These are phyloP conservation scores for Skeletonema menzelii DNA, from an alignment of 108 stramenopile species.

Conservation along the genomic window DNA sequence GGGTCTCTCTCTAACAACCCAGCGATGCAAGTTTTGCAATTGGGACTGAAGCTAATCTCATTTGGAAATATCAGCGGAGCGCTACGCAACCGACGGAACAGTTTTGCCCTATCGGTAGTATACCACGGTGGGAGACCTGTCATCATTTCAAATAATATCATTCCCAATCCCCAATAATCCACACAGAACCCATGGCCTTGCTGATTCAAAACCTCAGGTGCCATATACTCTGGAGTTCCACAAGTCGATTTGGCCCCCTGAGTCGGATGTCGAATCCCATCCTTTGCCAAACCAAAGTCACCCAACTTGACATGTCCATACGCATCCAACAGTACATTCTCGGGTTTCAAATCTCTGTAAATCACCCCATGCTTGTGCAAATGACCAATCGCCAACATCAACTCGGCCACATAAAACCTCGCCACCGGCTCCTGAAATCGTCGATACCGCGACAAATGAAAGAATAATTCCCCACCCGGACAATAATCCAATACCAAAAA, in stretches of 20 bases:
- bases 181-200: constrained; percentile 88
- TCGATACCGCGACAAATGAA: constrained; percentile 91
- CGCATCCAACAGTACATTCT: constrained; percentile 90
- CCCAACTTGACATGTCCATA: constrained; percentile 92
- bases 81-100: constrained; percentile 88
- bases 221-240: constrained; percentile 99
- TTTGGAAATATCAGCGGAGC: constrained; percentile 85
- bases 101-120: constrained; percentile 92
- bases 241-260: constrained; percentile 94
- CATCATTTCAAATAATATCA: constrained; percentile 97
- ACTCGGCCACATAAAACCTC: constrained; percentile 92
- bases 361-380: constrained; percentile 85
- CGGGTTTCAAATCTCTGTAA: constrained; percentile 91
- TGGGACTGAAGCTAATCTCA: constrained; percentile 57
- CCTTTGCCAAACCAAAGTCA: constrained; percentile 92
- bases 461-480: constrained; percentile 96
- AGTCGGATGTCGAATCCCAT: constrained; percentile 76
- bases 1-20: constrained; percentile 83
- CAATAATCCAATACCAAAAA: constrained; percentile 97
- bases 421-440: constrained; percentile 93
- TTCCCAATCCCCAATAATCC: constrained; percentile 96
- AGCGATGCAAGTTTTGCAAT: constrained; percentile 62
- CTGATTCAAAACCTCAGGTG: constrained; percentile 90
- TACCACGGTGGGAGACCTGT: constrained; percentile 99
- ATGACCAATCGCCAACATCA: constrained; percentile 89